phyloP scores from a whole-genome alignment of 1,139 yeast species.

The Pichia sp. region DNA sequence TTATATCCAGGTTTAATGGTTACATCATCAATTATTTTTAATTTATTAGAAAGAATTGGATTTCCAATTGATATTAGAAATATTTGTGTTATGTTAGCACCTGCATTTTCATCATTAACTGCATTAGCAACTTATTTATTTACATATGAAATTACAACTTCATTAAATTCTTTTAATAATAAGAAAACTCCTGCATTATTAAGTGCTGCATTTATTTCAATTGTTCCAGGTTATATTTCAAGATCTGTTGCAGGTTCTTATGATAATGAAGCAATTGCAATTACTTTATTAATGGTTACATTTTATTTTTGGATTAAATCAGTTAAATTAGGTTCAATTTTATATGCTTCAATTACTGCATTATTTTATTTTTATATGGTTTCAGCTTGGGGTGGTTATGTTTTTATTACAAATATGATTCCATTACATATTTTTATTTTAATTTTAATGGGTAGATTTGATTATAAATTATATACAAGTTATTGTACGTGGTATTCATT shows the following conservation, averaged over 20 bases:
- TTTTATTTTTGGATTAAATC: conserved; percentile 96
- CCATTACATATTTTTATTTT: conserved; percentile 93
- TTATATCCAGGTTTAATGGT: conserved; percentile 98
- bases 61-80: conserved; percentile 92
- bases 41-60: conserved; percentile 55
- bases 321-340: conserved; percentile 81
- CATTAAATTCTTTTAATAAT: conserved; percentile 28
- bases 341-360: conserved; percentile 81
- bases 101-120: conserved; percentile 91
- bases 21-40: conserved; percentile 87
- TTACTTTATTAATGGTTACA: conserved; percentile 90
- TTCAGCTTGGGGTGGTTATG: conserved; percentile 99
- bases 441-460: conserved; percentile 91
- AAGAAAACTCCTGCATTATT: conserved; percentile 70
- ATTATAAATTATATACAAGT: conserved; percentile 75
- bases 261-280: conserved; percentile 98
- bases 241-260: conserved; percentile 98
- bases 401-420: conserved; percentile 93
- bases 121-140: conserved; percentile 88
- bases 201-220: conserved; percentile 93
- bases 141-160: conserved; percentile 85
- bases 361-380: conserved; percentile 96
- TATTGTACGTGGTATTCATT: conserved; percentile 96
- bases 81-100: conserved; percentile 93
- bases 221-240: conserved; percentile 97